Base-by-base conservation (phyloP, 495 filamentous ascomycete species). In the Podospora bellae-mahoneyi region DNA sequence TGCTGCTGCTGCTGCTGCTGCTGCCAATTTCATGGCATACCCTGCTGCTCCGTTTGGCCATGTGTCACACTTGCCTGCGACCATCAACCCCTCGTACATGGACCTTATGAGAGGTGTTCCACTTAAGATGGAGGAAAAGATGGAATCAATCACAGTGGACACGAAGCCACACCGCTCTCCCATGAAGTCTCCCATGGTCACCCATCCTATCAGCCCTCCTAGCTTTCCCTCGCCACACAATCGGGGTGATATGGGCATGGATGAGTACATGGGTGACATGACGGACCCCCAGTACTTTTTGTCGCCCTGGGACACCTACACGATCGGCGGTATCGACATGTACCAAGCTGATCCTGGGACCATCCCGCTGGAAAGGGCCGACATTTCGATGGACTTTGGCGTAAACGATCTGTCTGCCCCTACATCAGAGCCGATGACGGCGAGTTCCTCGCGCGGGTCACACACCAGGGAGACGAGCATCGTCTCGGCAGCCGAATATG, bases 401-500 rank as follows among this genome's bases (percentile, higher is more conserved):
- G 76, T 76, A n/a, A 67, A 75, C 10, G 77, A 74, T 69, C 72
- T 77, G 44, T 71, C 78, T 28, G 74, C 78, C 18, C 73, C 76
- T 4, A 68, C 69, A 10, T 79, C 80, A 16, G 79, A 83, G 65
- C 71, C 73, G 30, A 73, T 79, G 71, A 73, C 72, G 3, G 68
- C 70, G 2, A 74, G 75, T 5, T 81, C 81, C 1, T 78, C 80
- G 2, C 73, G 76, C 55, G 77, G 67, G 19, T 83, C 82, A n/a
- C 80, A 82, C 55, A 84, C 82, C 20, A 73, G 80, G 32, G 79
- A 73, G 26, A 82, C 80, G 19, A 83, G 81, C 71, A 79, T 80
- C 60, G 75, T 80, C 69, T 84, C 81, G 16, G 68, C 75, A 1
- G 68, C 68, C 28, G 81, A 81, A 5, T 78, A 75, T 20, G 79